Evolutionary conservation across 306 rosid genomes (phyloP), one percentile per base, ranked within the genome.

Genomic region (Macrotyloma uniflorum): DNA sequence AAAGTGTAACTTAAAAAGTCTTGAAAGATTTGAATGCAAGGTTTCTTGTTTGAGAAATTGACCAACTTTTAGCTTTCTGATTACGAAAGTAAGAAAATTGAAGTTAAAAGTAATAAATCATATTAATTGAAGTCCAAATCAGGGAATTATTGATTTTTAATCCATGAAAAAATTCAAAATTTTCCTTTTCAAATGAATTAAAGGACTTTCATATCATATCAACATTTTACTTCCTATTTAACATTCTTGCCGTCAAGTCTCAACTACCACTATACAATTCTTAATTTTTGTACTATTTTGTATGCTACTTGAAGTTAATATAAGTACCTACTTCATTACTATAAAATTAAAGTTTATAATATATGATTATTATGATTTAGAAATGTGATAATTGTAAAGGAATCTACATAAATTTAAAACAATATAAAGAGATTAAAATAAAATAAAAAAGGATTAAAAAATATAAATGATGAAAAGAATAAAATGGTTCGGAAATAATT

Each of bases 41-140:
- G 50, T 43, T 33, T 66, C 66, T 67, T 23, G 54, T 54, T 51
- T 40, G 67, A 77, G 55, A 53, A 51, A 36, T 53, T 19, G 16
- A 64, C 53, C 1, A 47, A 20, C 36, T 2, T 35, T 1, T 65
- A 33, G 33, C 23, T 8, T 63, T 32, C 8, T n/a, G 19, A 61
- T 55, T 72, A 72, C 15, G 38, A 5, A 12, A 8, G 14, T 4
- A 54, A 35, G 18, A 22, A 57, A 73, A 38, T 22, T 8, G 40
- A 8, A 36, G 42, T 36, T 36, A 36, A 36, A 36, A 36, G 42
- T 7, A 36, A 36, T 36, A 7, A 40, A 55, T 32, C 10, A 32
- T 32, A 70, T 8, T 32, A 32, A 61, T 61, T 61, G 9, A 63
- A 7, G 24, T 63, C 46, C 5, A 9, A 63, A 16, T 62, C 40